Conservation (phyloP, 2,329 filamentous ascomycete species). For the Colletotrichum karsti region DNA sequence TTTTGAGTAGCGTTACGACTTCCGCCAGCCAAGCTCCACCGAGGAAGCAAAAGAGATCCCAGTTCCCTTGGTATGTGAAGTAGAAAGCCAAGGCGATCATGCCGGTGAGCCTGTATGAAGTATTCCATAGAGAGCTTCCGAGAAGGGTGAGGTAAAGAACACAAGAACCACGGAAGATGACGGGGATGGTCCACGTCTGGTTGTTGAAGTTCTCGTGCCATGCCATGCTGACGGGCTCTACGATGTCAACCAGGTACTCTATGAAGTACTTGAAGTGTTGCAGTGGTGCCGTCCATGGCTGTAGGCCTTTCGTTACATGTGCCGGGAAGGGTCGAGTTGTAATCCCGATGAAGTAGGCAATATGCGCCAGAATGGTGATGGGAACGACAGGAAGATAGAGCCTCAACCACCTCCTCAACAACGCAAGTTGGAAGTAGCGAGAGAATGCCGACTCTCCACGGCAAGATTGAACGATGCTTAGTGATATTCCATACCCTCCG, state of each 20-base stretch:
- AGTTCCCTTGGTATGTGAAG: not conserved
- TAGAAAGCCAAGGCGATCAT: not conserved
- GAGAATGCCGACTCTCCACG: not conserved
- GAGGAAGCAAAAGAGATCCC: not conserved
- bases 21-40: not conserved
- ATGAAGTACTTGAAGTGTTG: not conserved
- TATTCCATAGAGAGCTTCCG: not conserved
- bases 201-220: not conserved
- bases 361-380: not conserved
- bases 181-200: conserved; percentile 8
- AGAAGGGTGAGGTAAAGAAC: conserved; percentile 4
- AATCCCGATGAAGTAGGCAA: not conserved
- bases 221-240: not conserved
- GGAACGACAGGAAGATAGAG: not conserved
- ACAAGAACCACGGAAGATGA: conserved; percentile 4
- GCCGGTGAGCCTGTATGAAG: not conserved
- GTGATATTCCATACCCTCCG: conserved; percentile 19
- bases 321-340: not conserved
- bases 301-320: not conserved
- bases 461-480: not conserved
- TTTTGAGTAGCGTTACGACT: not conserved
- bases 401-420: not conserved
- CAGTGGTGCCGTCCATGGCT: conserved; percentile 4
- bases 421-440: not conserved
- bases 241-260: not conserved